Evolutionary conservation across 139 green algal species (phyloP).

Genomic region (Diplosphaera chodatii): DNA sequence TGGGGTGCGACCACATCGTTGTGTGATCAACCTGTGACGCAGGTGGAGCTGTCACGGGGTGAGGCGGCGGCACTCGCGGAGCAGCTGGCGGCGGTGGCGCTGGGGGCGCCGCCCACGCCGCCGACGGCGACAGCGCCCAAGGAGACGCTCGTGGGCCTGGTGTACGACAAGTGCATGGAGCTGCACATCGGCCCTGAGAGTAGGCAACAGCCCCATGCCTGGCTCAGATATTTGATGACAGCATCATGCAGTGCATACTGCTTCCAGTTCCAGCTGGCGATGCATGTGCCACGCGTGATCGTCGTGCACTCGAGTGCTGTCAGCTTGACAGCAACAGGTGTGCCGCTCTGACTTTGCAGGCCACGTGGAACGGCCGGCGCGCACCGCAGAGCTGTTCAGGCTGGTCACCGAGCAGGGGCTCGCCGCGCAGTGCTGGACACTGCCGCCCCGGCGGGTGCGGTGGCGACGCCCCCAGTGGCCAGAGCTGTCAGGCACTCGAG

Average conservation of each 20-base stretch:
- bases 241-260: too few relatives aligned
- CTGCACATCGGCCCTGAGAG: slow-evolving; percentile 22
- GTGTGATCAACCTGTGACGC: too few relatives aligned
- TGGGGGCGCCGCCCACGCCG: background rate
- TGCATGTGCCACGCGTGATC: too few relatives aligned
- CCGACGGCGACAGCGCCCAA: background rate
- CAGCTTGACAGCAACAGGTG: too few relatives aligned
- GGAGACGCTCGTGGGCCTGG: slow-evolving; percentile 25
- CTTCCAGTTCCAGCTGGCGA: too few relatives aligned
- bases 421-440: slow-evolving; percentile 13
- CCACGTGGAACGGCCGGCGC: slow-evolving; percentile 32
- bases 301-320: too few relatives aligned
- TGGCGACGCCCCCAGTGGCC: too few relatives aligned
- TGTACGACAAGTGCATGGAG: slow-evolving; percentile 42
- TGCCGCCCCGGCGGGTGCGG: slow-evolving; percentile 5
- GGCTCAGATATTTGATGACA: too few relatives aligned
- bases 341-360: slow-evolving; percentile 1
- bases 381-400: slow-evolving; percentile 20
- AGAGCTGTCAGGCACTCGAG: too few relatives aligned
- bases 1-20: too few relatives aligned
- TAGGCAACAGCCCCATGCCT: too few relatives aligned
- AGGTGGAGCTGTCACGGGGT: background rate
- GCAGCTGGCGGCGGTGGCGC: background rate
- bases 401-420: slow-evolving; percentile 23
- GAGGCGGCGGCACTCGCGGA: background rate